Base-by-base conservation (phyloP, 352 stramenopile species). In the Pythium pectinolyticum region DNA sequence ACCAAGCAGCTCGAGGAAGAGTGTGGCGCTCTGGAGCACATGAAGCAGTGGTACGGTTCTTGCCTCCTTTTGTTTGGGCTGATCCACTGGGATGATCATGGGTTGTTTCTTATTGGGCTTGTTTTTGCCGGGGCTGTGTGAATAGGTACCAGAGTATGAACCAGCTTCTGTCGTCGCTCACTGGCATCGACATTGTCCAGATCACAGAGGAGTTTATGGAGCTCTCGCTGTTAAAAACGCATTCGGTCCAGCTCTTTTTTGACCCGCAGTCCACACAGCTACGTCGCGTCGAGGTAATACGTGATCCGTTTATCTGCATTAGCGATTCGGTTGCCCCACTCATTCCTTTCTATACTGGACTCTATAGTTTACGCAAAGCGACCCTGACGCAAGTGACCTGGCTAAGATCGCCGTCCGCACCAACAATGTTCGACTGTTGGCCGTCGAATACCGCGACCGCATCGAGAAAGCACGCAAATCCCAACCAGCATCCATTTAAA, bases 1-100 rank as follows among this genome's bases (percentile, higher is more conserved):
- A 76, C 84, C 24, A 90, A 92, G 73, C 77, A 88, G 54, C 78
- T 80, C 32, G 80, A 92, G 48, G 78, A 90, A 31, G 80, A 92
- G 45, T 89, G 78, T 53, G 78, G 79, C 46, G 77, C 78, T 28
- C 68, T 92, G 2, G 74, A 84, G 50, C 77, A 86, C 62, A 92
- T 92, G 82, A 82, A 89, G 59, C 63, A 86, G 30, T 90, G 84
- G 84, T 92, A 53, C 25, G 64, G 10, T 32, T 17, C 0, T n/a
- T 25, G 9, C 43, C 11, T 14, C 4, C 5, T 32, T 17, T 37
- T 37, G 32, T 37, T 37, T 37, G 7, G 32, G n/a, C 20, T 46
- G 48, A n/a, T n/a, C n/a, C n/a, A n/a, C n/a, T n/a, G n/a, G n/a
- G n/a, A n/a, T n/a, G n/a, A n/a, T n/a, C n/a, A n/a, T n/a, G n/a